phyloP scores from a whole-genome alignment of 2,329 filamentous ascomycete genomes.

The Cephalotrichum gorgonifer region DNA sequence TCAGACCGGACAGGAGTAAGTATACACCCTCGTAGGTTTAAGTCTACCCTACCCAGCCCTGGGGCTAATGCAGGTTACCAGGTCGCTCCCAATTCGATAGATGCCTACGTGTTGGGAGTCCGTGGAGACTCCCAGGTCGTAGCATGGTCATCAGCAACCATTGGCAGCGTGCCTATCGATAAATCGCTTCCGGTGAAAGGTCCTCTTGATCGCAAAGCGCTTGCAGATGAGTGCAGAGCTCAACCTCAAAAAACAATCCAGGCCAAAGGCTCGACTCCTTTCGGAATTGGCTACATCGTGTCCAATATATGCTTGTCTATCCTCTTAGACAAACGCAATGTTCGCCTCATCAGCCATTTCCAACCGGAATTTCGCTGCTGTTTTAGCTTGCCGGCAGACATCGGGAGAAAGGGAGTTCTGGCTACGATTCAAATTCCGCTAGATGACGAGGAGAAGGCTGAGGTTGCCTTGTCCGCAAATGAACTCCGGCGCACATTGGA shows the following conservation, averaged over 20 bases:
- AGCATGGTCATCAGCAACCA: conserved; percentile 14
- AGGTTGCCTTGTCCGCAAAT: no score
- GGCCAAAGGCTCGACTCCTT: conserved; percentile 38
- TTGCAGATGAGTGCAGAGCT: conserved; percentile 32
- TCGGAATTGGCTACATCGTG: conserved; percentile 36
- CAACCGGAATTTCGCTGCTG: conserved; percentile 34
- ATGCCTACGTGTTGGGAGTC: conserved; percentile 13
- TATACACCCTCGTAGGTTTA: conserved; percentile 1
- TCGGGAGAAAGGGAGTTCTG: conserved; percentile 33
- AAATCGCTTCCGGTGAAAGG: conserved; percentile 1
- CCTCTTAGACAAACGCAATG: conserved; percentile 32
- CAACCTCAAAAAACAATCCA: conserved; percentile 35
- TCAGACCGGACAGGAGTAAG: conserved; percentile 15
- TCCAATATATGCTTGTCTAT: conserved; percentile 39
- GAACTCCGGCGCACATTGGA: no score
- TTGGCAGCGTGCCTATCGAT: conserved; percentile 11
- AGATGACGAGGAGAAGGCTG: no score
- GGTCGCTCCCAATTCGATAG: conserved; percentile 9
- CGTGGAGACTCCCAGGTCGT: conserved; percentile 13
- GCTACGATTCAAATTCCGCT: no score
- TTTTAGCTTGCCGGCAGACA: conserved; percentile 35
- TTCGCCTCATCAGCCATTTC: conserved; percentile 37
- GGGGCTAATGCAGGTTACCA: not conserved
- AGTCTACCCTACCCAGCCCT: no score
- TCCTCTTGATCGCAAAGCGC: conserved; percentile 17